These are phyloP conservation scores for Colletotrichum noveboracense DNA, from an alignment of 2,329 filamentous ascomycete genomes.

Conservation along the genomic window DNA sequence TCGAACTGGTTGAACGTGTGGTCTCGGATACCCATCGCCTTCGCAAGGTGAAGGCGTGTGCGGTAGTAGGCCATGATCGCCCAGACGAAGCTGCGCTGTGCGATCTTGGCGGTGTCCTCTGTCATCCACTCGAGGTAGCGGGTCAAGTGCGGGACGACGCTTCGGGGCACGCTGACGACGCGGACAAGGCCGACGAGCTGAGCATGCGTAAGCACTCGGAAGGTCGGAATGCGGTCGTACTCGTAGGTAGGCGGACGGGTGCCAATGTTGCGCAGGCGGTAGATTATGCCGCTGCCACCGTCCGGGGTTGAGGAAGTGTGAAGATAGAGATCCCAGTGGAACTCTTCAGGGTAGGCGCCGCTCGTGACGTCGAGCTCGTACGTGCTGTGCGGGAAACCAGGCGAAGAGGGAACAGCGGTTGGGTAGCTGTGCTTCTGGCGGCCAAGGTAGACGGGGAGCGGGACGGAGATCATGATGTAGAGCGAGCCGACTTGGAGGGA, in stretches of 20 bases:
- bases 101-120: slow-evolving; percentile 24
- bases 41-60: slow-evolving; percentile 28
- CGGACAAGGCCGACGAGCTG: slow-evolving; percentile 35
- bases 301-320: slow-evolving; percentile 28
- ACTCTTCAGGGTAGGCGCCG: slow-evolving; percentile 30
- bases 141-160: slow-evolving; percentile 25
- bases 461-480: slow-evolving; percentile 21
- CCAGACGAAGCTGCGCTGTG: slow-evolving; percentile 33
- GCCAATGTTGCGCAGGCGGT: slow-evolving; percentile 5
- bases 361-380: slow-evolving; percentile 25
- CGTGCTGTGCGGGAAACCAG: slow-evolving; percentile 12
- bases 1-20: slow-evolving; percentile 26
- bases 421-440: neutral
- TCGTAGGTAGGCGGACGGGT: neutral
- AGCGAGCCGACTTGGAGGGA: slow-evolving; percentile 9
- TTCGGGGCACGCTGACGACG: slow-evolving; percentile 27
- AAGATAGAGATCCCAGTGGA: slow-evolving; percentile 42
- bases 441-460: slow-evolving; percentile 9
- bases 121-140: slow-evolving; percentile 38
- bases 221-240: slow-evolving; percentile 1
- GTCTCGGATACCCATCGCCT: slow-evolving; percentile 12
- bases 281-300: neutral
- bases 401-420: neutral
- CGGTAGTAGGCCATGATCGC: slow-evolving; percentile 32
- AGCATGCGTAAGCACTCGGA: slow-evolving; percentile 9